These are phyloP conservation scores for Botryotinia convoluta DNA, from an alignment of 2,329 filamentous ascomycete genomes.

Conservation along the genomic window DNA sequence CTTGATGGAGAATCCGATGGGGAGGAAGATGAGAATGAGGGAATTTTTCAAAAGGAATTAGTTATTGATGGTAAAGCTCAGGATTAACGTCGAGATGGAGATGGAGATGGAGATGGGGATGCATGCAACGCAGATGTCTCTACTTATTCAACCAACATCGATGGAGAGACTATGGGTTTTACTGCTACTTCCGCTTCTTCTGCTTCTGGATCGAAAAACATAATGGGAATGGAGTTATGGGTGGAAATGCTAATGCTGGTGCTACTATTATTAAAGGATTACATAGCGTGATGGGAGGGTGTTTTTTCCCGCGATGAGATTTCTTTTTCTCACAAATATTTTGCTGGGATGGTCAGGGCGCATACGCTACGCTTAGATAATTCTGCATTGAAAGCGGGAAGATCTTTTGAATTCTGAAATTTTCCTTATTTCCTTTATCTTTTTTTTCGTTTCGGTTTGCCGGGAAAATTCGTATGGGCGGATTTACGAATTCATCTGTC, in stretches of 20 bases:
- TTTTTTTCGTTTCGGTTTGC: fast-evolving
- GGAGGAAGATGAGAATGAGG: not conserved
- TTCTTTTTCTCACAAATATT: not conserved
- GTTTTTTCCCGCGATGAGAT: not conserved
- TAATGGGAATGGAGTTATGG: not conserved
- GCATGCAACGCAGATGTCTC: too few species aligned
- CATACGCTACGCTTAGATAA: not conserved
- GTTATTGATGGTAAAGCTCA: not conserved
- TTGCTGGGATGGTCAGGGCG: not conserved
- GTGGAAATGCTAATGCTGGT: not conserved
- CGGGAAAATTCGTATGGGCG: not conserved
- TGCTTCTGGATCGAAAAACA: not conserved
- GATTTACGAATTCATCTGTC: not conserved
- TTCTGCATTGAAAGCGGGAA: not conserved
- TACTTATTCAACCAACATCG: not conserved
- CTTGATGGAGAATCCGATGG: not conserved
- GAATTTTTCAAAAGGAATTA: not conserved
- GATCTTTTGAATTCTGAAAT: not conserved
- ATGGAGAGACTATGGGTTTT: not conserved
- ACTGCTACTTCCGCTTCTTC: not conserved
- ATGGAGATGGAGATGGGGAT: not conserved
- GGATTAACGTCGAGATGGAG: not conserved
- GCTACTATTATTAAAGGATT: not conserved
- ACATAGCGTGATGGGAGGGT: not conserved
- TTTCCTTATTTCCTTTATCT: not conserved